Conservation (phyloP, 371 early-diverging fungal species). For the Cokeromyces recurvatus region DNA sequence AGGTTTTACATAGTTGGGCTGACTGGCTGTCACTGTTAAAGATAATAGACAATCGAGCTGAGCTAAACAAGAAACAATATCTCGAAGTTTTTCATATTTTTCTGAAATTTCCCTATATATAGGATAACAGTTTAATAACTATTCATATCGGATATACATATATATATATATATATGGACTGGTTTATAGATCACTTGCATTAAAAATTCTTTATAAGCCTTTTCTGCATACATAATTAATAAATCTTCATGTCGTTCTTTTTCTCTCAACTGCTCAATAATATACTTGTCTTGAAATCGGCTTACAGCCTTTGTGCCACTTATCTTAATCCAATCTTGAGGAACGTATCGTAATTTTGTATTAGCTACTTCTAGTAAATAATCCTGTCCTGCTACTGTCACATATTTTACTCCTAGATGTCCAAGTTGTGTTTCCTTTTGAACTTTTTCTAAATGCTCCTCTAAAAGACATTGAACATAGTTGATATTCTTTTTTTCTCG, state of each 20-base stretch:
- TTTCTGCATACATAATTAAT: conserved; percentile 35
- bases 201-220: conserved; percentile 56
- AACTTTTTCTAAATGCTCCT: conserved; percentile 39
- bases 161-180: too few relatives aligned
- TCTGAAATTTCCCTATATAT: conserved; percentile 50
- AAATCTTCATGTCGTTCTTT: conserved; percentile 72
- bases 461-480: conserved; percentile 46
- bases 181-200: too few relatives aligned
- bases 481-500: conserved; percentile 30
- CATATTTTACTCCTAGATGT: conserved; percentile 40
- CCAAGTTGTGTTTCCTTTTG: conserved; percentile 33
- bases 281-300: conserved; percentile 77
- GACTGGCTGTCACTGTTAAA: conserved; percentile 57
- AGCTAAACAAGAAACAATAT: conserved; percentile 58
- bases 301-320: conserved; percentile 75
- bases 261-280: conserved; percentile 60
- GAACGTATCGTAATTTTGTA: conserved; percentile 58
- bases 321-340: conserved; percentile 73
- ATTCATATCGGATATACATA: conserved; percentile 1
- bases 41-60: conserved; percentile 75
- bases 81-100: conserved; percentile 61
- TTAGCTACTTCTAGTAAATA: conserved; percentile 40
- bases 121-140: not conserved
- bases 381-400: conserved; percentile 58
- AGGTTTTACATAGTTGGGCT: conserved; percentile 72